phyloP scores from a whole-genome alignment of 2,329 filamentous ascomycete species.

The Samsoniella hepiali region DNA sequence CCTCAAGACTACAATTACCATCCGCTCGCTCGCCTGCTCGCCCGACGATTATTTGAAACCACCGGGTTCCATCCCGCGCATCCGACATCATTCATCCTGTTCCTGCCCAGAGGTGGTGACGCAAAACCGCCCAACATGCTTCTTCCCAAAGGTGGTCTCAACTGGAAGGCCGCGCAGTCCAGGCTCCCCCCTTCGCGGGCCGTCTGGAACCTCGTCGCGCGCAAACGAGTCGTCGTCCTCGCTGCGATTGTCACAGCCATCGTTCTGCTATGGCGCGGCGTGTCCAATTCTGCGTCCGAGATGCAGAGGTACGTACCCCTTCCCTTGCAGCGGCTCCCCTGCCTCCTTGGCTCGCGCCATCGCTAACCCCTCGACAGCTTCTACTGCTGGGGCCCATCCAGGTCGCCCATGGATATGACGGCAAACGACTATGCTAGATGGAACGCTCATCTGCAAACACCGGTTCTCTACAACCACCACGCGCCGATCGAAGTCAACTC shows the following conservation, averaged over 20 bases:
- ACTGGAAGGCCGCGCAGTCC: conserved; percentile 86
- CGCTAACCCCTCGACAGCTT: conserved; percentile 57
- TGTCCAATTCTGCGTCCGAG: conserved; percentile 75
- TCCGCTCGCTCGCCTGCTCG: not conserved
- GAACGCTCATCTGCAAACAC: conserved; percentile 84
- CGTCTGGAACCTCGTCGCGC: conserved; percentile 66
- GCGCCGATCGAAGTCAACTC: conserved; percentile 81
- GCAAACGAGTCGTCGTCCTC: conserved; percentile 73
- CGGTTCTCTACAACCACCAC: conserved; percentile 95
- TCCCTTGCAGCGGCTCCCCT: not conserved
- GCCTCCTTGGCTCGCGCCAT: not conserved
- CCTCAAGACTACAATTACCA: conserved; percentile 3
- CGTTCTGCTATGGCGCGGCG: conserved; percentile 82
- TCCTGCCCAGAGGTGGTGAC: not conserved
- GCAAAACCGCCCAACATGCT: conserved; percentile 62
- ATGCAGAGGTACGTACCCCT: conserved; percentile 74
- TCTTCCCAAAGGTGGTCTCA: conserved; percentile 83
- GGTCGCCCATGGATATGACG: conserved; percentile 94
- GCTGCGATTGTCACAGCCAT: conserved; percentile 67
- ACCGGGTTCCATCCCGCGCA: not conserved
- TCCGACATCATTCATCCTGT: not conserved
- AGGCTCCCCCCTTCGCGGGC: conserved; percentile 74
- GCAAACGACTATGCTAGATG: conserved; percentile 87
- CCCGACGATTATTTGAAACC: not conserved
- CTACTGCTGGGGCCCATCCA: conserved; percentile 93